These are phyloP conservation scores for Closterium sp. DNA, from an alignment of 139 green algal species.

Conservation along the genomic window DNA sequence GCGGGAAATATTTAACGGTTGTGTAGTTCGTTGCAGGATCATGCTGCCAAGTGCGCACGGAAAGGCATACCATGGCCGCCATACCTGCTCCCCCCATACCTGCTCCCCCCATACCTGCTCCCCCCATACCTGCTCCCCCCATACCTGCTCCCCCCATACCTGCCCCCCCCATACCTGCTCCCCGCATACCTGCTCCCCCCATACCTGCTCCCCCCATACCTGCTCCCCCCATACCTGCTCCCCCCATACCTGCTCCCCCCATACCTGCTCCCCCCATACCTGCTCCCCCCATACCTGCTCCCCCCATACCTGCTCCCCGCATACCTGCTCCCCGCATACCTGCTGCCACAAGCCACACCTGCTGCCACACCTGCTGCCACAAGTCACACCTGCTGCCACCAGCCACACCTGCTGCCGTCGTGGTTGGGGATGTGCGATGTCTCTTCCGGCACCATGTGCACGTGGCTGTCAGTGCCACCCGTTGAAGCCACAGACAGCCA, in stretches of 20 bases:
- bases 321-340: neutral
- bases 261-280: neutral
- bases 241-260: neutral
- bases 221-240: neutral
- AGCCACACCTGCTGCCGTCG: no score
- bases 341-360: neutral
- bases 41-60: no score
- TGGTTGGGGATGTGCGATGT: conserved; percentile 1
- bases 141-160: neutral
- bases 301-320: neutral
- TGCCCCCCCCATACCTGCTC: neutral
- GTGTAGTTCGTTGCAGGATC: no score
- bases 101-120: no score
- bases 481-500: no score
- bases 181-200: neutral
- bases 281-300: neutral
- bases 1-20: no score
- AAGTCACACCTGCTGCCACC: neutral
- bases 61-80: neutral
- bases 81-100: neutral
- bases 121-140: no score
- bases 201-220: neutral
- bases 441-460: conserved; percentile 9
- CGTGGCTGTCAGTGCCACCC: no score
- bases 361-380: neutral